Base-by-base conservation (phyloP, 1,284 basidiomycete species). In the Mycena citricolor region DNA sequence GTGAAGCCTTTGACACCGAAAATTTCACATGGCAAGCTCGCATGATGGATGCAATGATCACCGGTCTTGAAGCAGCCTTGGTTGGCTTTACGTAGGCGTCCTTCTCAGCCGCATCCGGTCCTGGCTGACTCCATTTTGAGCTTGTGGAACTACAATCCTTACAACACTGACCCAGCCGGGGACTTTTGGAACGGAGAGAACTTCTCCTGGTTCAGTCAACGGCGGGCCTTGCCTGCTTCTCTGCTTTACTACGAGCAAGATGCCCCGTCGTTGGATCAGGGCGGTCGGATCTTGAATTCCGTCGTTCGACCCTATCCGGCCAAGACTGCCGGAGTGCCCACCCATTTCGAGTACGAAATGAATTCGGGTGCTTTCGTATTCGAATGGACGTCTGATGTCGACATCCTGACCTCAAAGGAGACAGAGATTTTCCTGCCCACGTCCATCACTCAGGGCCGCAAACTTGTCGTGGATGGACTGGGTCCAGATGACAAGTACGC, bases 141-240 rank as follows among this genome's bases (percentile, higher is more conserved):
- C 4, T 67, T 97, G 17, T 97, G 94, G 95, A 93, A 90, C 53
- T 98, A 97, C 65, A 97, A 97, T 59, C 90, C 94, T 0, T 71
- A 77, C 41, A 97, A 97, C 64, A 76, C 78, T 29, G 90, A 95
- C 56, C 61, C 66, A 16, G 61, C 68, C 17, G 97, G 95, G 11
- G 94, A 98, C 62, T 74, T 83, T 50, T 98, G 95, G 95, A 97
- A 97, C 60, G 90, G 86, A 33, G 94, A 98, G 65, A 94, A 93
- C 66, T 95, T 97, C 62, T 92, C 90, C 4, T 95, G 90, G 86
- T 95, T 90, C 71, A 88, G 86, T 50, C 68, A 74, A 32, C 66
- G 66, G 35, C 77, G 83, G 7, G 77, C 77, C 1, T 63, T 79
- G 10, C 76, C 77, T 1, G 57, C 69, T 1, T 74, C 72, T 0